phyloP scores from a whole-genome alignment of 257 asterid genomes.

The Prunella vulgaris region DNA sequence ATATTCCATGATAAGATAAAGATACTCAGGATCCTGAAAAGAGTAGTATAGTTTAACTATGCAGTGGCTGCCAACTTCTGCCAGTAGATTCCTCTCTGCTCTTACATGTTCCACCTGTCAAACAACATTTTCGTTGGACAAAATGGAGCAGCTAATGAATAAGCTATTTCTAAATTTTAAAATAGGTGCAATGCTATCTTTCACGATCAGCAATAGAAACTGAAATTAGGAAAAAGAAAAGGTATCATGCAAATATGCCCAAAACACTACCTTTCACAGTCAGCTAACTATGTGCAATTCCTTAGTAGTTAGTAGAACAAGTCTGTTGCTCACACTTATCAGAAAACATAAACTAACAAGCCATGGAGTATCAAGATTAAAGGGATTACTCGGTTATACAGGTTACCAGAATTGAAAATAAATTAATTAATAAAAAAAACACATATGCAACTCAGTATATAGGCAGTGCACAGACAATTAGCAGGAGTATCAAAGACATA shows the following conservation, averaged over 20 bases:
- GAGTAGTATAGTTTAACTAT: conserved; percentile 88
- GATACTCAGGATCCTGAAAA: conserved; percentile 84
- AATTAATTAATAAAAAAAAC: neutral
- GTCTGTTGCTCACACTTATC: neutral
- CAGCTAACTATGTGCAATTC: neutral
- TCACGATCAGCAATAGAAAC: too few species aligned
- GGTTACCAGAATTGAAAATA: neutral
- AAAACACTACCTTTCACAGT: neutral
- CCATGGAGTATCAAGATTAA: neutral
- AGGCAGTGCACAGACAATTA: neutral
- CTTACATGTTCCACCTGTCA: conserved; percentile 86
- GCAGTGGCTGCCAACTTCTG: conserved; percentile 90
- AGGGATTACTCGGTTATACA: conserved; percentile 11
- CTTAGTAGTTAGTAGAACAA: neutral
- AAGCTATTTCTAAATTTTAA: too few species aligned
- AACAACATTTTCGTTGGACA: conserved; percentile 2
- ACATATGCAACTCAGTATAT: neutral
- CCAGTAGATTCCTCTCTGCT: conserved; percentile 88
- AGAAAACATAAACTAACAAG: neutral
- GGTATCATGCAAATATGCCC: neutral
- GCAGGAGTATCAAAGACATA: neutral
- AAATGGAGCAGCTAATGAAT: conserved; percentile 6
- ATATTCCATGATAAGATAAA: conserved; percentile 93
- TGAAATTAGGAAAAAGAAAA: neutral
- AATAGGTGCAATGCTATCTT: too few species aligned